A percentile compares a stretch with the other conserved stretches of the same genome.
Conservation (phyloP, 176 grass and related monocot genomes). For the Pharus latifolius region DNA sequence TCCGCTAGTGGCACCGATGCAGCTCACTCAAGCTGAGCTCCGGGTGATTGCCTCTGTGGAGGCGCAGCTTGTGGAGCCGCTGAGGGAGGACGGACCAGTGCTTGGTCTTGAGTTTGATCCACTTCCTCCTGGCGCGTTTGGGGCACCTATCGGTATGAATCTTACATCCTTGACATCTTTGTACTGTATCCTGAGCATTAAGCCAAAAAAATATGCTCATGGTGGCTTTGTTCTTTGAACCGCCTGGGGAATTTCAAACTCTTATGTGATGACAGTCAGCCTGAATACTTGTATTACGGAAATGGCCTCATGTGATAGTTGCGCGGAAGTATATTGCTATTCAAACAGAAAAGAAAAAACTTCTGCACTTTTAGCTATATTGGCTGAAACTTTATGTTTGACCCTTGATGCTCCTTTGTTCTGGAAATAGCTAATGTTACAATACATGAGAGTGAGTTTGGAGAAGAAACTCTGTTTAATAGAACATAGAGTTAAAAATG, state of each 20-base stretch:
- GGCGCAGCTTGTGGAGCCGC: slow-evolving; percentile 47
- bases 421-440: no score
- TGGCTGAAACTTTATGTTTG: no score
- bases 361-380: no score
- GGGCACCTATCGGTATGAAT: slow-evolving; percentile 67
- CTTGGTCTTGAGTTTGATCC: slow-evolving; percentile 84
- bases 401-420: no score
- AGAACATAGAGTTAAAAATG: no score
- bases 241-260: neutral
- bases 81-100: slow-evolving; percentile 77
- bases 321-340: no score
- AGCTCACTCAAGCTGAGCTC: slow-evolving; percentile 26
- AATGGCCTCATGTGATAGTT: no score
- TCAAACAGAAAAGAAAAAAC: no score
- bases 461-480: no score
- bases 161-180: neutral
- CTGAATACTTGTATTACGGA: neutral
- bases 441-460: no score
- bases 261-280: neutral
- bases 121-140: slow-evolving; percentile 83
- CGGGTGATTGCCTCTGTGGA: slow-evolving; percentile 47
- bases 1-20: slow-evolving; percentile 3
- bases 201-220: neutral
- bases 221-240: neutral
- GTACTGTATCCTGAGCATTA: neutral